Evolutionary conservation across 2,329 filamentous ascomycete genomes (phyloP).

Genomic region (Ascosphaera aggregata): DNA sequence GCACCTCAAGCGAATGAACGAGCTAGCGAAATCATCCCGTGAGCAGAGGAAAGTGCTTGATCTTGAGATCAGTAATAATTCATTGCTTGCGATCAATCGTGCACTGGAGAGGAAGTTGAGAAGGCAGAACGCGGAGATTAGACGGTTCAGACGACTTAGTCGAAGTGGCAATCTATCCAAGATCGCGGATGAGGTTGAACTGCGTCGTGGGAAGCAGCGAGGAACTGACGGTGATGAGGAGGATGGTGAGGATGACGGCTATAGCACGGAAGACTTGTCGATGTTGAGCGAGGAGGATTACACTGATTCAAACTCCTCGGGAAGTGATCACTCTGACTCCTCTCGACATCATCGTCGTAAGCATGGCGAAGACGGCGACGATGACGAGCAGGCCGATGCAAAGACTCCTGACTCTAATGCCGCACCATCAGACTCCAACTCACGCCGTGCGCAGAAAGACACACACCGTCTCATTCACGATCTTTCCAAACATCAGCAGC

Average conservation of each 20-base stretch:
- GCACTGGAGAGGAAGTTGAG: conserved; percentile 77
- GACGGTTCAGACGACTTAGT: conserved; percentile 66
- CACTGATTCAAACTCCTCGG: not conserved
- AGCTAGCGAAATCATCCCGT: conserved; percentile 67
- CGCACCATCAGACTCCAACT: not conserved
- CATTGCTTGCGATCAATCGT: conserved; percentile 80
- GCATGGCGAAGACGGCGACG: not conserved
- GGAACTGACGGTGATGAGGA: not conserved
- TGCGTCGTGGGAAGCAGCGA: not conserved
- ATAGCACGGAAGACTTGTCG: not conserved
- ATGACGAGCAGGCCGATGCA: not conserved
- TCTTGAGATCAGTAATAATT: conserved; percentile 89
- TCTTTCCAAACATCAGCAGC: conserved; percentile 65
- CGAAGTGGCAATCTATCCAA: conserved; percentile 53
- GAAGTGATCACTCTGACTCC: not conserved
- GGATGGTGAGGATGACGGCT: not conserved
- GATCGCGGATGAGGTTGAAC: conserved; percentile 11
- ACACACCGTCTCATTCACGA: conserved; percentile 51
- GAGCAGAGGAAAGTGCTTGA: conserved; percentile 89
- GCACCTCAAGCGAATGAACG: conserved; percentile 38
- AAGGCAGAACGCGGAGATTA: conserved; percentile 72
- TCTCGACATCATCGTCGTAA: not conserved
- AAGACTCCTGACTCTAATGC: not conserved
- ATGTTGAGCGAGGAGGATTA: not conserved
- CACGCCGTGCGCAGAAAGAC: not conserved